Evolutionary conservation across 2,329 filamentous ascomycete genomes (phyloP), one percentile per base, ranked within the genome.

Genomic region (Penicillium decumbens): DNA sequence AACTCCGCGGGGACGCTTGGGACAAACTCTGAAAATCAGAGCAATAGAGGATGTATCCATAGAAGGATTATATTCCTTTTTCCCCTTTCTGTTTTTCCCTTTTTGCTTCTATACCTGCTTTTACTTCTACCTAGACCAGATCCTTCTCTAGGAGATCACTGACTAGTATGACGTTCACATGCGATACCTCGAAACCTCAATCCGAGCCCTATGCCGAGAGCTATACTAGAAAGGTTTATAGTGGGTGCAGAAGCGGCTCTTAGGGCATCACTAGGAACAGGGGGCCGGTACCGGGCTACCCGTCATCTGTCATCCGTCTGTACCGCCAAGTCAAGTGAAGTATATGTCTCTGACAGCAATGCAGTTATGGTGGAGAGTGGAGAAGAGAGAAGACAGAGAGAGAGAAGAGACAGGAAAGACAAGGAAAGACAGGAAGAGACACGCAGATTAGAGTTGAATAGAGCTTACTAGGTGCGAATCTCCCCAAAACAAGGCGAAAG

Each of bases 1-100:
- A 10, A 35, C 15, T 20, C 15, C 15, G 32, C 32, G 32, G 32
- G 32, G 15, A 6, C 8, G 3, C n/a, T 35, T 35, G 20, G 20
- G 32, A 15, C 20, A 46, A 52, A 51, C 45, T 44, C 39, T 41
- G 49, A 51, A 53, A 47, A 53, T 53, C 47, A 45, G 47, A 43
- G 43, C 46, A 13, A 12, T 27, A 28, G 24, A n/a, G 40, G 9
- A 41, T 15, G 40, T 8, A 13, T n/a, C 6, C 29, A 8, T n/a
- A 32, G 12, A 5, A 1, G 3, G 12, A 1, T 18, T 18, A 18
- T 18, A 18, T 18, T 18, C 2, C 15, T 18, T 18, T 18, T 18
- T 18, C 15, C 1, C 1, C 15, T 18, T 18, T 18, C 15, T 18
- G 15, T 18, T 18, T 18, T 18, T 18, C 15, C 15, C 13, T 2